Evolutionary conservation across 352 stramenopile genomes (phyloP).

Genomic region (Pilasporangium apinafurcum): DNA sequence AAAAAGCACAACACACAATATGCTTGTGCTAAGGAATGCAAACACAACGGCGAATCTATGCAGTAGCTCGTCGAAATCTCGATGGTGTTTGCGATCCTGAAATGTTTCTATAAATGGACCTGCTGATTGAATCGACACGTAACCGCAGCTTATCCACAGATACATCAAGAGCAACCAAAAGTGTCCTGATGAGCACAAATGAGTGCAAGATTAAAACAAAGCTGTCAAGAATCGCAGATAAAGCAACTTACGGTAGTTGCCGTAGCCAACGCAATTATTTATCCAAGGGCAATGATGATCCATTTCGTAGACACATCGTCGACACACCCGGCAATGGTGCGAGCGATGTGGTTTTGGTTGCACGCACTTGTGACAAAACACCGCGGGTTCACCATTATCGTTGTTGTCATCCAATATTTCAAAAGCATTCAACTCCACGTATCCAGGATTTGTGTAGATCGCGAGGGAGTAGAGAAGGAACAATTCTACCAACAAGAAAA

Average conservation of each 20-base stretch:
- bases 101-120: conserved; percentile 16
- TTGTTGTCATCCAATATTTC: background rate
- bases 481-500: conserved; percentile 25
- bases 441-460: conserved; percentile 30
- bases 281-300: conserved; percentile 98
- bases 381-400: background rate
- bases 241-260: conserved; percentile 87
- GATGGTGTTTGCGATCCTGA: background rate
- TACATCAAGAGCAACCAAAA: conserved; percentile 48
- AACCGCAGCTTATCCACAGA: conserved; percentile 34
- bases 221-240: background rate
- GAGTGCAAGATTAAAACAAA: background rate
- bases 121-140: conserved; percentile 25
- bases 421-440: conserved; percentile 5
- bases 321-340: conserved; percentile 79
- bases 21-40: conserved; percentile 26
- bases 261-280: conserved; percentile 96
- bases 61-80: conserved; percentile 8
- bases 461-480: conserved; percentile 35
- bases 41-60: conserved; percentile 22
- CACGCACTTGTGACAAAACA: conserved; percentile 14
- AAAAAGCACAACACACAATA: conserved; percentile 22
- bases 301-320: conserved; percentile 92
- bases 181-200: conserved; percentile 14
- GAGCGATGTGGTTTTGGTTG: conserved; percentile 20